These are phyloP conservation scores for Clarkia xantiana DNA, from an alignment of 345 rosid genomes.

Conservation along the genomic window DNA sequence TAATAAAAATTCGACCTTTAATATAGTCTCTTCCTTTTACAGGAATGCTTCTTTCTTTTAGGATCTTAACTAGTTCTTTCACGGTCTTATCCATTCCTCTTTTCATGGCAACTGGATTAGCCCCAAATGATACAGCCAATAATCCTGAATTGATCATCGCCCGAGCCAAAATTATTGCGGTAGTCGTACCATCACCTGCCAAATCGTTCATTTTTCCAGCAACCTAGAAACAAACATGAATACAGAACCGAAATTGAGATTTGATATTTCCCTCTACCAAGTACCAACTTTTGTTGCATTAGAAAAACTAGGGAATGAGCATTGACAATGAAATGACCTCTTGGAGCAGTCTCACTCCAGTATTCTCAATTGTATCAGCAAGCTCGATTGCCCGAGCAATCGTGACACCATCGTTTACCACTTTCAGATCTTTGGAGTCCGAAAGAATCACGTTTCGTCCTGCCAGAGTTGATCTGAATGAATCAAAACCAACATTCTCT, in stretches of 20 bases:
- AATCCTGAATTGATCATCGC: conserved; percentile 61
- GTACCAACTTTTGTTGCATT: not conserved
- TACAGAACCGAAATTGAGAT: not conserved
- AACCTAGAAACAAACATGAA: conserved; percentile 33
- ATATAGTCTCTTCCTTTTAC: conserved; percentile 50
- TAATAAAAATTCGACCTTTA: conserved; percentile 30
- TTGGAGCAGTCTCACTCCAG: conserved; percentile 66
- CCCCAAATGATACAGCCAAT: conserved; percentile 65
- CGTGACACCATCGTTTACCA: conserved; percentile 68
- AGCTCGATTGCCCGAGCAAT: conserved; percentile 37
- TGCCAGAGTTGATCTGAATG: conserved; percentile 60
- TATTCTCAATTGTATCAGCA: conserved; percentile 60
- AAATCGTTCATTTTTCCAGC: conserved; percentile 63
- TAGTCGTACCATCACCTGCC: conserved; percentile 91
- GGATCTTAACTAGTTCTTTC: conserved; percentile 34
- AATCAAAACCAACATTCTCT: conserved; percentile 51
- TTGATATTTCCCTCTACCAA: too few species aligned
- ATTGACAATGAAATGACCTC: conserved; percentile 62
- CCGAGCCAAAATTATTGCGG: conserved; percentile 72
- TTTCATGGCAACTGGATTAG: conserved; percentile 53
- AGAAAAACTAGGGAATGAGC: not conserved
- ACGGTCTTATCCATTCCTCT: conserved; percentile 56
- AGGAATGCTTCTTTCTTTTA: conserved; percentile 40
- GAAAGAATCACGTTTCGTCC: conserved; percentile 72
- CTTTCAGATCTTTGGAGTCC: conserved; percentile 42